Percentiles rank a stretch among this genome's conserved stretches.
phyloP scores from a whole-genome alignment of 805 yeast species.

The Brettanomyces nanus region DNA sequence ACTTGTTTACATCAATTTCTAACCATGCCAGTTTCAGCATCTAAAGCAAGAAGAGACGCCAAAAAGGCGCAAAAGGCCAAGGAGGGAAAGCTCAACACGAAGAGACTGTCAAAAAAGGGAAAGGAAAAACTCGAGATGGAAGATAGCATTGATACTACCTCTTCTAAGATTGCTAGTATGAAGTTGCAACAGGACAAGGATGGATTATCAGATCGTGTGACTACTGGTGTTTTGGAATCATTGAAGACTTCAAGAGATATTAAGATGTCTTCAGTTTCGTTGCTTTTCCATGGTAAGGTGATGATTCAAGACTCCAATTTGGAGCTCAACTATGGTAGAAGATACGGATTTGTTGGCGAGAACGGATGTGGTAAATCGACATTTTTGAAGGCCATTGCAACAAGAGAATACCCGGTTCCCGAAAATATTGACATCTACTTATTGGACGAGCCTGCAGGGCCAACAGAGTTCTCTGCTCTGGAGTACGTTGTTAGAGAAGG shows the following conservation, averaged over 20 bases:
- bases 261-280: slow-evolving; percentile 81
- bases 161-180: slow-evolving; percentile 72
- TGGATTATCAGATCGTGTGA: slow-evolving; percentile 94
- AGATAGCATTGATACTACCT: slow-evolving; percentile 49
- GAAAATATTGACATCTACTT: slow-evolving; percentile 85
- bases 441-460: slow-evolving; percentile 96
- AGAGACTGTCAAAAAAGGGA: slow-evolving; percentile 58
- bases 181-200: slow-evolving; percentile 90
- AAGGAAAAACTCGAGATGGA: slow-evolving; percentile 34
- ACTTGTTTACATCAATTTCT: too few species aligned
- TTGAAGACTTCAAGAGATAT: slow-evolving; percentile 88
- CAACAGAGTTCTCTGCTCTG: slow-evolving; percentile 84
- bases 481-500: slow-evolving; percentile 98
- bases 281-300: slow-evolving; percentile 96
- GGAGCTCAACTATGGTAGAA: slow-evolving; percentile 94
- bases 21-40: slow-evolving; percentile 61
- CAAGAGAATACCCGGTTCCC: slow-evolving; percentile 94
- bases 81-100: slow-evolving; percentile 57
- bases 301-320: slow-evolving; percentile 84
- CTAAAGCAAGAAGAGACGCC: slow-evolving; percentile 97
- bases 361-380: slow-evolving; percentile 99
- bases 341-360: slow-evolving; percentile 96
- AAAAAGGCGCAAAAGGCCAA: slow-evolving; percentile 90
- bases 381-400: slow-evolving; percentile 85
- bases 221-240: slow-evolving; percentile 93